Conservation (phyloP, 164 flowering plant genomes). For the Stephania yunnanensis region DNA sequence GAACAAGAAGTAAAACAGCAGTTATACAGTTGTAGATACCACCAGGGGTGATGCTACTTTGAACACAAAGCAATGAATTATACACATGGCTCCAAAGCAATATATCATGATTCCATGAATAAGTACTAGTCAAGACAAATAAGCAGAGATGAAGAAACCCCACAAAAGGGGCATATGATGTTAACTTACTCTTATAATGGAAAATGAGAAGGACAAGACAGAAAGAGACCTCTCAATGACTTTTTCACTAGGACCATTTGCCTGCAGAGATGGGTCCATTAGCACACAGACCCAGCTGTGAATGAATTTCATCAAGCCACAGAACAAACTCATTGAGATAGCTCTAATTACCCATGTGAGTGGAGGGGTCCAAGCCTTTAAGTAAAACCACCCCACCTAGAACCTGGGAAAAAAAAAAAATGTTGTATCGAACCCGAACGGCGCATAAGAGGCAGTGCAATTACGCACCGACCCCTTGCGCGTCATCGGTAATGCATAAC, state of each 20-base stretch:
- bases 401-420: not conserved
- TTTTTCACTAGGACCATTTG: not conserved
- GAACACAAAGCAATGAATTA: not conserved
- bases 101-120: not conserved
- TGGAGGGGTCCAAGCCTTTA: constrained; percentile 13
- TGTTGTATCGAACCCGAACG: not conserved
- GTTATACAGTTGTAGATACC: not conserved
- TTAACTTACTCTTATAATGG: not conserved
- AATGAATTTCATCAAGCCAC: constrained; percentile 2
- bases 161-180: constrained; percentile 1
- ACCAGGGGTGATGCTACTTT: not conserved
- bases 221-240: not conserved
- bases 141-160: constrained; percentile 5
- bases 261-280: constrained; percentile 2
- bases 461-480: no score
- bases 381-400: not conserved
- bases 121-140: constrained; percentile 1
- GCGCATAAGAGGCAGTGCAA: no score
- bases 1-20: not conserved
- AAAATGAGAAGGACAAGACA: not conserved
- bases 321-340: not conserved
- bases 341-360: constrained; percentile 5
- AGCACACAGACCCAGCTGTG: constrained; percentile 13
- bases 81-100: not conserved
- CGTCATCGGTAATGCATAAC: no score